Conservation (phyloP, 257 asterid species). For the Solanum sejunctum region DNA sequence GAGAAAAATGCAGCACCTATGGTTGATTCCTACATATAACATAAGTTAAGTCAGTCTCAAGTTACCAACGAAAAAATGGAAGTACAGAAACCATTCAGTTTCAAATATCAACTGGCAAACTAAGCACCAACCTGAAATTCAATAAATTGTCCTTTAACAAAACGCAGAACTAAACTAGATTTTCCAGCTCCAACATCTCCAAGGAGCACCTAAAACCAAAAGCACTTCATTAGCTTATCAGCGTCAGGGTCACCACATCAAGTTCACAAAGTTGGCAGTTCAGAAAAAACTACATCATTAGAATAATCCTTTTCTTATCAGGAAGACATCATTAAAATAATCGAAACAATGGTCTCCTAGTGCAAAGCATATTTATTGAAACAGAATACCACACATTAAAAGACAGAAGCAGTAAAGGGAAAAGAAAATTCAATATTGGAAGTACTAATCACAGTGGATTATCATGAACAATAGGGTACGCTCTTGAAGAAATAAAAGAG, state of each 20-base stretch:
- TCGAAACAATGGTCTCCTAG: neutral
- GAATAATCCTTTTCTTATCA: neutral
- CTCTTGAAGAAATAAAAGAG: neutral
- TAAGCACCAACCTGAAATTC: conserved; percentile 61
- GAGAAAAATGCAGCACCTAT: conserved; percentile 89
- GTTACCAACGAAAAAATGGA: neutral
- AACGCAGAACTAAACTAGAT: conserved; percentile 73
- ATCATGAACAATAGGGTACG: neutral
- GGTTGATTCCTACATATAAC: conserved; percentile 56
- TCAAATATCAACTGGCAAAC: neutral
- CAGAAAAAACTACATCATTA: neutral
- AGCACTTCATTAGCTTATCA: neutral
- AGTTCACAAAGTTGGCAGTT: neutral
- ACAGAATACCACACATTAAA: neutral
- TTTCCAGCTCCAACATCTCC: conserved; percentile 95
- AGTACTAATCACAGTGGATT: neutral
- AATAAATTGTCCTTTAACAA: conserved; percentile 74
- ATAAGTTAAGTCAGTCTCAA: conserved; percentile 4
- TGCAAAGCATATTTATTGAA: neutral
- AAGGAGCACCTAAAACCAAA: conserved; percentile 49
- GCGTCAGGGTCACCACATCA: neutral
- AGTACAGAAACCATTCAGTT: neutral
- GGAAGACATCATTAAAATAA: neutral
- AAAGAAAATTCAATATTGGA: neutral
- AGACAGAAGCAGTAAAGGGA: neutral